A percentile compares a stretch with the other conserved stretches of the same genome.
These are phyloP conservation scores for Yarrowia porcina DNA, from an alignment of 805 yeast genomes.

Conservation along the genomic window DNA sequence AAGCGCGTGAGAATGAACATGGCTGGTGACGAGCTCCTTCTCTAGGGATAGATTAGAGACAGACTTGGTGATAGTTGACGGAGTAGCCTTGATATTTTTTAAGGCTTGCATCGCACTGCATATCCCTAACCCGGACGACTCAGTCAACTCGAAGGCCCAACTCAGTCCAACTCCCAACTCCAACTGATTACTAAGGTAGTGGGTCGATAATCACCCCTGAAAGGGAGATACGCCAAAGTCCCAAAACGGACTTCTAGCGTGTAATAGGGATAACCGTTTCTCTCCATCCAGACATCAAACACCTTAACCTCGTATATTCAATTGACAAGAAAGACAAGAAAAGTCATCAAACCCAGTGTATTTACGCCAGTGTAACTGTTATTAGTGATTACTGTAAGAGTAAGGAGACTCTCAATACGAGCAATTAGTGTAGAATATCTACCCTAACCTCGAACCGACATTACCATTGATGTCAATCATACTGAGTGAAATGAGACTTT, in stretches of 20 bases:
- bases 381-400: no score
- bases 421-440: not conserved
- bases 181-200: constrained; percentile 27
- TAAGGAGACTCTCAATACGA: not conserved
- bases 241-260: not conserved
- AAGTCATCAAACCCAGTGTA: not conserved
- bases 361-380: no score
- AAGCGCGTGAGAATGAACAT: constrained; percentile 86
- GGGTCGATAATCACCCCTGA: not conserved
- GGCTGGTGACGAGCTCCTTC: not conserved
- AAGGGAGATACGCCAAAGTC: not conserved
- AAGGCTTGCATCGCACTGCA: constrained; percentile 23
- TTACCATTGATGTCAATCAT: no score
- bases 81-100: not conserved
- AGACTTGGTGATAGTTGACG: constrained; percentile 26
- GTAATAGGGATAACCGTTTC: not conserved
- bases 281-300: not conserved
- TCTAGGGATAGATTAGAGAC: no score
- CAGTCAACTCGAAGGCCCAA: no score
- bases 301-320: not conserved
- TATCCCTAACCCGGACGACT: constrained; percentile 10
- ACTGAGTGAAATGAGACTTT: no score
- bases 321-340: no score
- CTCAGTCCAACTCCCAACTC: constrained; percentile 30
- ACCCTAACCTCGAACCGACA: constrained; percentile 28